Evolutionary conservation across 2,329 filamentous ascomycete genomes (phyloP).

Genomic region (Claviceps citrina): DNA sequence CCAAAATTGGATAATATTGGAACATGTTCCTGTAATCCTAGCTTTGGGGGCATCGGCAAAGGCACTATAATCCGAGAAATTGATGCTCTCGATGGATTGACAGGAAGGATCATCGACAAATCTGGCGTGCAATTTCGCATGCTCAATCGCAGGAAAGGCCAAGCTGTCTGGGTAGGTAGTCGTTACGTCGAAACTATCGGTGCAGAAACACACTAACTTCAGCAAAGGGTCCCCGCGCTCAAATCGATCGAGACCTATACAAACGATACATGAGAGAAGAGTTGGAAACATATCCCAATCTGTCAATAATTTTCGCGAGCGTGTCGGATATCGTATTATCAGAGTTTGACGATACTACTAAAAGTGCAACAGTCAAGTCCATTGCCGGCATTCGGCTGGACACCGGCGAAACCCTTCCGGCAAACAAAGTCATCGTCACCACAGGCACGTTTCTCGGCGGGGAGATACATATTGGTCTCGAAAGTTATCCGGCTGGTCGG

Average conservation of each 20-base stretch:
- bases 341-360: slow-evolving; percentile 27
- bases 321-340: slow-evolving; percentile 75
- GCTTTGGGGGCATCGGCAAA: slow-evolving; percentile 96
- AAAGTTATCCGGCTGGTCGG: slow-evolving; percentile 71
- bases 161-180: slow-evolving; percentile 63
- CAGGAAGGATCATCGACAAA: slow-evolving; percentile 80
- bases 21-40: slow-evolving; percentile 92
- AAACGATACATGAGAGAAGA: slow-evolving; percentile 83
- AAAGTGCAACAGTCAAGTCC: slow-evolving; percentile 40
- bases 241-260: slow-evolving; percentile 86
- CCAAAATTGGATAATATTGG: slow-evolving; percentile 79
- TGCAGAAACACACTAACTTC: neutral
- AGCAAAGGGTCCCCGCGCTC: slow-evolving; percentile 62
- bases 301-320: slow-evolving; percentile 70
- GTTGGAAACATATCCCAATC: slow-evolving; percentile 58
- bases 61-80: slow-evolving; percentile 92
- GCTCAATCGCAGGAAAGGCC: slow-evolving; percentile 77
- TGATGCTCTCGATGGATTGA: slow-evolving; percentile 82
- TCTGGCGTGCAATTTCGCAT: slow-evolving; percentile 88
- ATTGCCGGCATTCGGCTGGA: slow-evolving; percentile 79
- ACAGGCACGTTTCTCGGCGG: slow-evolving; percentile 91
- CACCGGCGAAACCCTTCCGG: slow-evolving; percentile 68
- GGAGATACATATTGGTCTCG: slow-evolving; percentile 88
- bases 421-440: slow-evolving; percentile 77
- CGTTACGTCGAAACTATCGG: neutral